Percentiles rank a stretch among this genome's conserved stretches.
phyloP scores from a whole-genome alignment of 169 alveolate genomes.

The Cryptosporidium sp. region DNA sequence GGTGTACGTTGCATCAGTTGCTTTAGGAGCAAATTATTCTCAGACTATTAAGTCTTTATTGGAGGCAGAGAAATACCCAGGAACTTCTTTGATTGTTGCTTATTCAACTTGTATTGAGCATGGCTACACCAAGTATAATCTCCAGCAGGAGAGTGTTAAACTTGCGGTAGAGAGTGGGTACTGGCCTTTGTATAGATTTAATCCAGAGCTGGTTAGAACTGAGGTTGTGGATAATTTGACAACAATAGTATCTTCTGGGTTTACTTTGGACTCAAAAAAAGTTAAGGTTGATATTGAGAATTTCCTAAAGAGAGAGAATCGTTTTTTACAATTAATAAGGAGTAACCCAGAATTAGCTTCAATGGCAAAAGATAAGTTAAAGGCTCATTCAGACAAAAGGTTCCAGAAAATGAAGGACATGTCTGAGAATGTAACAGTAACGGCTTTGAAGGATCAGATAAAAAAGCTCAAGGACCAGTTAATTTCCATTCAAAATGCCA shows the following conservation, averaged over 20 bases:
- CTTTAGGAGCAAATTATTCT: slow-evolving; percentile 79
- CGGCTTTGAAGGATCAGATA: slow-evolving; percentile 51
- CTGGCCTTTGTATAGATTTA: slow-evolving; percentile 79
- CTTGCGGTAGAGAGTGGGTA: slow-evolving; percentile 80
- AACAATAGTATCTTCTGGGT: slow-evolving; percentile 67
- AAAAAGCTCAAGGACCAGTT: slow-evolving; percentile 47
- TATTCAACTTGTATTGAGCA: slow-evolving; percentile 82
- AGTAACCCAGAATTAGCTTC: slow-evolving; percentile 77
- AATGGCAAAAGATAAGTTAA: slow-evolving; percentile 33
- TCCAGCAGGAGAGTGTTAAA: slow-evolving; percentile 76
- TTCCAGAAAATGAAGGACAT: slow-evolving; percentile 57
- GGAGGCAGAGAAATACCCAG: slow-evolving; percentile 81
- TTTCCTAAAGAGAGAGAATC: slow-evolving; percentile 76
- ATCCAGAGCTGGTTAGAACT: slow-evolving; percentile 56
- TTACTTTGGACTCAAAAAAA: slow-evolving; percentile 75
- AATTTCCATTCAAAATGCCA: slow-evolving; percentile 20
- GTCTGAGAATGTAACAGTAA: slow-evolving; percentile 48
- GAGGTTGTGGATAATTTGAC: slow-evolving; percentile 28
- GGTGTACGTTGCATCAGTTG: slow-evolving; percentile 81
- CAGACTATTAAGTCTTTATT: slow-evolving; percentile 77
- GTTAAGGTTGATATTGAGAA: slow-evolving; percentile 58
- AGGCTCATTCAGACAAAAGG: slow-evolving; percentile 66
- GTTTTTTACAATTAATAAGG: slow-evolving; percentile 73
- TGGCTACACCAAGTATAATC: slow-evolving; percentile 72
- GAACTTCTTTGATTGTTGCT: slow-evolving; percentile 80